Conservation (phyloP, 331 rosid genomes). For the Telfairia occidentalis region DNA sequence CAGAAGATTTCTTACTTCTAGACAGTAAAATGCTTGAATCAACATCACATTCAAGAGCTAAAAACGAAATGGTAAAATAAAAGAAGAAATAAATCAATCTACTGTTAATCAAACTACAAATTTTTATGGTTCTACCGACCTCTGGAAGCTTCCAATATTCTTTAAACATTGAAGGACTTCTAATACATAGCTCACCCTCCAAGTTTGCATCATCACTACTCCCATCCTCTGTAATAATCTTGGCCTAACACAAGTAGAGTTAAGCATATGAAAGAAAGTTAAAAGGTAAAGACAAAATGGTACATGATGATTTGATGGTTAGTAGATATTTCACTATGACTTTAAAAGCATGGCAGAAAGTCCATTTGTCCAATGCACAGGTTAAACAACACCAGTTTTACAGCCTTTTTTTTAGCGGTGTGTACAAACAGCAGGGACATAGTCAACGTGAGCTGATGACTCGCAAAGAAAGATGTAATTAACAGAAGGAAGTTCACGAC, state of each 20-base stretch:
- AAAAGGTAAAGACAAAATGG: neutral
- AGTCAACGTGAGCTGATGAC: no score
- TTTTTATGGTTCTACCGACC: conserved; percentile 26
- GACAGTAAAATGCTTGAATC: neutral
- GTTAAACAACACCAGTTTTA: neutral
- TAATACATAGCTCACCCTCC: conserved; percentile 76
- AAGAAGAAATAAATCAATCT: no score
- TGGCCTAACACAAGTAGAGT: conserved; percentile 38
- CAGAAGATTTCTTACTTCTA: neutral
- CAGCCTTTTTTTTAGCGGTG: no score
- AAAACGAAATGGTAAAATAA: neutral
- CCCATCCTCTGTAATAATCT: conserved; percentile 39
- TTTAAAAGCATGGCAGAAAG: neutral
- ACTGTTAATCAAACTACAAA: neutral
- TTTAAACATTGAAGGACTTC: conserved; percentile 69
- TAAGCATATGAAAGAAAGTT: neutral
- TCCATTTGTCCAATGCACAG: neutral
- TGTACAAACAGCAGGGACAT: no score
- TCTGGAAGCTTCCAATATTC: conserved; percentile 85
- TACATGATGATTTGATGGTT: neutral
- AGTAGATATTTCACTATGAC: neutral
- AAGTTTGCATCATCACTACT: conserved; percentile 11
- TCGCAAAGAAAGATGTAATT: no score
- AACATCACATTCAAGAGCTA: neutral
- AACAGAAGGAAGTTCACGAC: neutral